These are phyloP conservation scores for Yarrowia deformans DNA, from an alignment of 805 yeast species.

Conservation along the genomic window DNA sequence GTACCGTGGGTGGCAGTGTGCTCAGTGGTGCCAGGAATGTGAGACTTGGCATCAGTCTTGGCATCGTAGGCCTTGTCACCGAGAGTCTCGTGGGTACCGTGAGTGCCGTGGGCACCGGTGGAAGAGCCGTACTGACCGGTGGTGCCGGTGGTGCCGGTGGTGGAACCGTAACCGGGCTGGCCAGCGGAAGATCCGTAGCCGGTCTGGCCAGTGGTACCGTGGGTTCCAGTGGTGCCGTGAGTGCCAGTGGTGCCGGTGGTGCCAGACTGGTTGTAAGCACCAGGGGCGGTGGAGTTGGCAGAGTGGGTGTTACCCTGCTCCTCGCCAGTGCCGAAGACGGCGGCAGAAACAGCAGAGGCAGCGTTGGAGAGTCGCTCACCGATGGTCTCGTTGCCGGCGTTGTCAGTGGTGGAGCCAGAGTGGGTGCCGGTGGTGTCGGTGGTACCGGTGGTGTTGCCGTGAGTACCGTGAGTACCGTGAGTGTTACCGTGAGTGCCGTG, in stretches of 20 bases:
- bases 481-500: not conserved
- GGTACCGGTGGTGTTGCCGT: not conserved
- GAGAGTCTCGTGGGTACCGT: slow-evolving; percentile 15
- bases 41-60: slow-evolving; percentile 17
- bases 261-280: slow-evolving; percentile 23
- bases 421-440: not conserved
- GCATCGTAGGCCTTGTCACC: slow-evolving; percentile 27
- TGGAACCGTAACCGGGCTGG: slow-evolving; percentile 15
- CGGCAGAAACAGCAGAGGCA: slow-evolving; percentile 36
- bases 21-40: slow-evolving; percentile 21
- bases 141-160: slow-evolving; percentile 3
- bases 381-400: slow-evolving; percentile 10
- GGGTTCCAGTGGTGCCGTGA: slow-evolving; percentile 11
- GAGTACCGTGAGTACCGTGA: not conserved
- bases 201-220: slow-evolving; percentile 4
- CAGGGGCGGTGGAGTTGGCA: slow-evolving; percentile 22
- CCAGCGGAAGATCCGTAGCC: slow-evolving; percentile 18
- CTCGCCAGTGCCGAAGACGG: slow-evolving; percentile 31
- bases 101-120: slow-evolving; percentile 6
- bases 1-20: slow-evolving; percentile 14
- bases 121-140: slow-evolving; percentile 15
- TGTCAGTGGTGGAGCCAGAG: not conserved
- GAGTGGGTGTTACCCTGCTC: slow-evolving; percentile 30
- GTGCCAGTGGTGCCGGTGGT: slow-evolving; percentile 39
- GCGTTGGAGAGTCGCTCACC: slow-evolving; percentile 26